Conservation (phyloP, 768 basidiomycete genomes). For the Termitomyces sp. region DNA sequence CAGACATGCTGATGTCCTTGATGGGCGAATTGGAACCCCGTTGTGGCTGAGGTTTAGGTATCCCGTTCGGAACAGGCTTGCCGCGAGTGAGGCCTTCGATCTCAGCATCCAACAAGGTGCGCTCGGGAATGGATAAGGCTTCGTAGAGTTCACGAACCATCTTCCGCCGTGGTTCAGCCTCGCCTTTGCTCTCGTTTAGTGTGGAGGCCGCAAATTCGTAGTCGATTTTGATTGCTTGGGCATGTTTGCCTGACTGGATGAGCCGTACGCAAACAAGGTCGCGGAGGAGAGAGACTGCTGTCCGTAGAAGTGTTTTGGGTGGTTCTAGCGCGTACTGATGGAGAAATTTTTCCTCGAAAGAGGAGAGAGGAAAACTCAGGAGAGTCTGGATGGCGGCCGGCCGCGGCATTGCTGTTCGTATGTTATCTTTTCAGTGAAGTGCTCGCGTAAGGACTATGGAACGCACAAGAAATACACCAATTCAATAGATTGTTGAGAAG, state of each 20-base stretch:
- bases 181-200: conserved; percentile 29
- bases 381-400: conserved; percentile 54
- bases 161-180: conserved; percentile 52
- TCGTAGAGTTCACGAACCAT: conserved; percentile 69
- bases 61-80: conserved; percentile 5
- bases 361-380: conserved; percentile 58
- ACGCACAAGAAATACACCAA: conserved; percentile 70
- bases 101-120: conserved; percentile 56
- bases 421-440: background rate
- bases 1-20: conserved; percentile 35
- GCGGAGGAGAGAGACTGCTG: conserved; percentile 56
- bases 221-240: conserved; percentile 74
- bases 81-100: conserved; percentile 29
- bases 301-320: conserved; percentile 38
- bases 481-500: conserved; percentile 56
- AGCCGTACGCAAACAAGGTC: conserved; percentile 78
- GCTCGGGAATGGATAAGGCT: conserved; percentile 58
- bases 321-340: conserved; percentile 55
- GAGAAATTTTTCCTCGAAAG: conserved; percentile 57
- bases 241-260: conserved; percentile 64
- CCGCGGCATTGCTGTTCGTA: conserved; percentile 64
- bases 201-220: conserved; percentile 49
- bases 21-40: conserved; percentile 3
- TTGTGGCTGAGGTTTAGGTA: conserved; percentile 6
- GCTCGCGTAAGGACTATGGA: background rate